Conservation (phyloP, 441 rosid species). For the Geranium incanum region DNA sequence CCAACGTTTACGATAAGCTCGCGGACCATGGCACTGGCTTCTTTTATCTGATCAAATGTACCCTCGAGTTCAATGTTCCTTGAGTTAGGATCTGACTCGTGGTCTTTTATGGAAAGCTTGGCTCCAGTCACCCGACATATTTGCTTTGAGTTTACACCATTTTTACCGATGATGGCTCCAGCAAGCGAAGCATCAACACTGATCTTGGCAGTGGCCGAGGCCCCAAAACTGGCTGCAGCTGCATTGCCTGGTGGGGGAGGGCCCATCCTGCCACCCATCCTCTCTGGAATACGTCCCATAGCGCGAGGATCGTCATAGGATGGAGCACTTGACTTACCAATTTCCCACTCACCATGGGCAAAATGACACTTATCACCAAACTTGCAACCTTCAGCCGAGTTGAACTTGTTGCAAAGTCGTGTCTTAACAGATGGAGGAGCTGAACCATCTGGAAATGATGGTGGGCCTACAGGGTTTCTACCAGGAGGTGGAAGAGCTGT, state of each 20-base stretch:
- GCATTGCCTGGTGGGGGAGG: conserved; percentile 38
- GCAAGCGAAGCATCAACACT: conserved; percentile 88
- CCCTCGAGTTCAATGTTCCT: conserved; percentile 95
- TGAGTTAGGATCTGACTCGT: conserved; percentile 62
- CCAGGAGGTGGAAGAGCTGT: conserved; percentile 45
- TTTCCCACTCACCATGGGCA: conserved; percentile 85
- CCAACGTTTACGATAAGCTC: conserved; percentile 65
- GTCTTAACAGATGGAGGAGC: conserved; percentile 48
- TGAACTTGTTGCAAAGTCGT: conserved; percentile 60
- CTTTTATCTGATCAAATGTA: conserved; percentile 80
- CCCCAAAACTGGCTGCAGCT: conserved; percentile 72
- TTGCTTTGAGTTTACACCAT: conserved; percentile 87
- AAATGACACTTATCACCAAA: conserved; percentile 71
- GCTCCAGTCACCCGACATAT: conserved; percentile 78
- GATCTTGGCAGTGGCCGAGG: conserved; percentile 80
- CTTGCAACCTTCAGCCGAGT: conserved; percentile 74
- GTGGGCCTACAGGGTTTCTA: conserved; percentile 46
- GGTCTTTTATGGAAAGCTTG: conserved; percentile 75
- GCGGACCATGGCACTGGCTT: conserved; percentile 85
- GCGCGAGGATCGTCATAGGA: conserved; percentile 53
- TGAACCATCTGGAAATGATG: conserved; percentile 45
- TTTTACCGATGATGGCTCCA: conserved; percentile 87
- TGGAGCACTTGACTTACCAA: conserved; percentile 47
- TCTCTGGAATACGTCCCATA: conserved; percentile 28
- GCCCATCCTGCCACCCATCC: conserved; percentile 46